phyloP scores from a whole-genome alignment of 192 early-diverging fungal genomes.

The Phlyctochytrium arcticum region DNA sequence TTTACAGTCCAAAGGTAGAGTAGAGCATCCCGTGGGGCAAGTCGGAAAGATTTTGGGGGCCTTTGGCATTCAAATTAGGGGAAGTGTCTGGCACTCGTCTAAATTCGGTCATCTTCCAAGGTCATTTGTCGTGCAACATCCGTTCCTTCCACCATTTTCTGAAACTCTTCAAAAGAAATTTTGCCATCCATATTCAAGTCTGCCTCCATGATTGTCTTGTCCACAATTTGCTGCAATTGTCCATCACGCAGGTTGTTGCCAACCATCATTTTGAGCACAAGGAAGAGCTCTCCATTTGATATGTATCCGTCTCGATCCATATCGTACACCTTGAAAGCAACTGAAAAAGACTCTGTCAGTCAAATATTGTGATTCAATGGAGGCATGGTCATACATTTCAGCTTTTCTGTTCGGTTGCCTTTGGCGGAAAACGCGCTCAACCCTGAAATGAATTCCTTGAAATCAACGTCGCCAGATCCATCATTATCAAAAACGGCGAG shows the following conservation, averaged over 20 bases:
- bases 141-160: slow-evolving; percentile 88
- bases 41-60: no score
- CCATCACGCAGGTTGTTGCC: slow-evolving; percentile 93
- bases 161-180: slow-evolving; percentile 96
- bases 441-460: slow-evolving; percentile 96
- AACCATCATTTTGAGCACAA: slow-evolving; percentile 99
- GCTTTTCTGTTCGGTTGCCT: slow-evolving; percentile 92
- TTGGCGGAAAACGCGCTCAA: slow-evolving; percentile 91
- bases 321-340: slow-evolving; percentile 99
- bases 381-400: slow-evolving; percentile 66
- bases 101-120: slow-evolving; percentile 63
- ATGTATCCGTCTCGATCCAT: slow-evolving; percentile 99
- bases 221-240: slow-evolving; percentile 99
- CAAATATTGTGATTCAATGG: no score
- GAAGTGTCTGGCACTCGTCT: no score
- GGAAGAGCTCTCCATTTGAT: slow-evolving; percentile 97
- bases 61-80: no score
- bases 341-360: slow-evolving; percentile 33
- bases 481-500: slow-evolving; percentile 98
- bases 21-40: no score
- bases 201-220: slow-evolving; percentile 99
- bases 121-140: slow-evolving; percentile 96
- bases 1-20: no score
- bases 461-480: slow-evolving; percentile 98
- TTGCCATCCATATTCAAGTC: slow-evolving; percentile 93